Evolutionary conservation across 306 rosid genomes (phyloP), one percentile per base, ranked within the genome.

Genomic region (Clitoria ternatea): DNA sequence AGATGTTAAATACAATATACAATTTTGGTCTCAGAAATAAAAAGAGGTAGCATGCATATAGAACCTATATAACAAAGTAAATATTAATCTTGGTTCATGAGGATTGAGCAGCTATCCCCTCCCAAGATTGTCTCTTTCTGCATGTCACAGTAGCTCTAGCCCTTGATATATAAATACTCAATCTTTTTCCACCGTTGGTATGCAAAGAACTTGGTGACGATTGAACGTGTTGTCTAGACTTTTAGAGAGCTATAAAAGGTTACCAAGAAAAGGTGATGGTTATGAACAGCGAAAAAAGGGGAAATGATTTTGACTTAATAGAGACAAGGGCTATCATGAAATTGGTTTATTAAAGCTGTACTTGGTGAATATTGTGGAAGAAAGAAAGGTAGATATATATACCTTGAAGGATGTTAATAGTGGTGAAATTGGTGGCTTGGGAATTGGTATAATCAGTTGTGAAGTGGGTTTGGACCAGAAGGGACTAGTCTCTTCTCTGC

Each of bases 401-500:
- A 42, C 57, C 65, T 61, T n/a, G n/a, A 61, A 20, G 35, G 65
- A 42, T 71, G 76, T 43, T 63, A 50, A 33, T 17, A 14, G 12
- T 27, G 43, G 65, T 30, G 61, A 77, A 37, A 19, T 48, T 33
- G 44, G 12, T n/a, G 44, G 68, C 19, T 53, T 5, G n/a, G 63
- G 48, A 37, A 35, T 33, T 19, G 47, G 40, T 37, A 12, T 4
- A 53, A 50, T 86, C 83, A 91, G 48, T 94, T 94, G 83, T 94
- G 99, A 70, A 94, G 99, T 59, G 96, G 99, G 92, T 94, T 94
- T 18, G 99, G 99, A 2, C 99, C 99, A 7, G 99, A 80, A 13
- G 99, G 99, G 20, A 94, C 97, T 1, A 79, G 61, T 77, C 99
- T 84, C 89, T 91, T 94, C 68, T 94, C 96, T 12, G 59, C 90